Conservation (phyloP, 495 filamentous ascomycete genomes). For the Aspergillus hancockii region DNA sequence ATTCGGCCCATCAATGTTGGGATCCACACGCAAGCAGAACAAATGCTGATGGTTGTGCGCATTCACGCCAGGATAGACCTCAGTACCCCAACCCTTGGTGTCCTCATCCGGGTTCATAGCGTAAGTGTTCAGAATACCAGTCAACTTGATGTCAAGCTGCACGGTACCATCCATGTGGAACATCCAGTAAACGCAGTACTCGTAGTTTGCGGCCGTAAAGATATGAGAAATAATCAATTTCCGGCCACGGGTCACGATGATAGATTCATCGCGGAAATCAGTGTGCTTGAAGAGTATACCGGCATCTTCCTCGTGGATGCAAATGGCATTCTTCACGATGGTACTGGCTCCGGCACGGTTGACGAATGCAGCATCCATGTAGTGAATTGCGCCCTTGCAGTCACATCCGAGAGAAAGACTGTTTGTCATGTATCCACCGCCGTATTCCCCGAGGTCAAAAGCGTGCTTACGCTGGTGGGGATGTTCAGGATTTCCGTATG, state of each 20-base stretch:
- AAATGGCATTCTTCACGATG: slow-evolving; percentile 93
- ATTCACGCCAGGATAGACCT: slow-evolving; percentile 87
- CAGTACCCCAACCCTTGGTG: slow-evolving; percentile 85
- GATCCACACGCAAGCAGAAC: slow-evolving; percentile 88
- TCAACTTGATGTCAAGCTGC: slow-evolving; percentile 93
- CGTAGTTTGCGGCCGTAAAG: slow-evolving; percentile 97
- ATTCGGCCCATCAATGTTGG: slow-evolving; percentile 82
- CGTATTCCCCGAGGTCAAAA: slow-evolving; percentile 93
- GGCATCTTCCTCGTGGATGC: slow-evolving; percentile 93
- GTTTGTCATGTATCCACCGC: slow-evolving; percentile 95
- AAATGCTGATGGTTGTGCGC: slow-evolving; percentile 89
- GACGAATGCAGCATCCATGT: slow-evolving; percentile 81
- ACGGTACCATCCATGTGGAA: slow-evolving; percentile 94
- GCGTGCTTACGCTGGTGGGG: slow-evolving; percentile 94
- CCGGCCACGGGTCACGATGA: slow-evolving; percentile 82
- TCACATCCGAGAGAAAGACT: slow-evolving; percentile 86
- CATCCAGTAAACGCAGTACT: slow-evolving; percentile 93
- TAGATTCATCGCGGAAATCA: slow-evolving; percentile 88
- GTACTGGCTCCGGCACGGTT: slow-evolving; percentile 75
- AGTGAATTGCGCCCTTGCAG: slow-evolving; percentile 94
- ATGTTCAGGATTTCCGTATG: slow-evolving; percentile 90
- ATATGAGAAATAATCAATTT: slow-evolving; percentile 90
- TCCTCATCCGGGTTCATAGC: slow-evolving; percentile 82
- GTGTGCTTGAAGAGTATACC: slow-evolving; percentile 96
- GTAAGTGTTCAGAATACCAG: slow-evolving; percentile 94